phyloP scores from a whole-genome alignment of 1,139 yeast species.

The Yamadazyma membranifaciens region DNA sequence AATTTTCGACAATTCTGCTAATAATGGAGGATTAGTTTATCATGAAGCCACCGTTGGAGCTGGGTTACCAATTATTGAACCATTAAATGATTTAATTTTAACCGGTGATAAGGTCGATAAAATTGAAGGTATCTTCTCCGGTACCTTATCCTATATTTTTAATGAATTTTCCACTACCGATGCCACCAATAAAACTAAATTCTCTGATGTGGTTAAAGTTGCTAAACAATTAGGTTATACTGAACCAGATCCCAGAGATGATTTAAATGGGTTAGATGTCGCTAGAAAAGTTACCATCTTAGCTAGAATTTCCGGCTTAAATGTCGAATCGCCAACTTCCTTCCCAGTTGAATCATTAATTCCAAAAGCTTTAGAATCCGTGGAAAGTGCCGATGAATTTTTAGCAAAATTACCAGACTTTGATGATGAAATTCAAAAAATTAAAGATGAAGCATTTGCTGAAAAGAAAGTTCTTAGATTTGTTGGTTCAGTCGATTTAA shows the following conservation, averaged over 20 bases:
- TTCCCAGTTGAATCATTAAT: conserved; percentile 93
- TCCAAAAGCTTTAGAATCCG: conserved; percentile 80
- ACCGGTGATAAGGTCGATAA: conserved; percentile 92
- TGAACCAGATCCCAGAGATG: conserved; percentile 99
- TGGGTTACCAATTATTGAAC: conserved; percentile 89
- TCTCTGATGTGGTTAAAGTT: conserved; percentile 83
- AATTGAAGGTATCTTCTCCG: conserved; percentile 95
- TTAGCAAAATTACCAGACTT: conserved; percentile 75
- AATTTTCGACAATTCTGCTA: conserved; percentile 56
- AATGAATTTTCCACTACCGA: conserved; percentile 81
- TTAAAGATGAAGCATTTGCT: conserved; percentile 77
- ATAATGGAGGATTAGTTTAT: conserved; percentile 76
- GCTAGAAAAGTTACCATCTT: conserved; percentile 97
- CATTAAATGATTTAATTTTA: conserved; percentile 78
- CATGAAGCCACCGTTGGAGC: conserved; percentile 99
- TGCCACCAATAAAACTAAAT: conserved; percentile 57
- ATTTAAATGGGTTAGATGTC: conserved; percentile 93
- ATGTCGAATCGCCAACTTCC: conserved; percentile 88
- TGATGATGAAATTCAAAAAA: conserved; percentile 73
- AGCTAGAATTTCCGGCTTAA: conserved; percentile 86
- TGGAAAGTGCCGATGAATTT: conserved; percentile 73
- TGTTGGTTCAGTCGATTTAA: conserved; percentile 86
- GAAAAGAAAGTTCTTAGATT: conserved; percentile 88
- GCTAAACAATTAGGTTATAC: conserved; percentile 95
- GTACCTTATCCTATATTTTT: conserved; percentile 94